Base-by-base conservation (phyloP, 305 asterid genomes). In the Fraxinus ornus region DNA sequence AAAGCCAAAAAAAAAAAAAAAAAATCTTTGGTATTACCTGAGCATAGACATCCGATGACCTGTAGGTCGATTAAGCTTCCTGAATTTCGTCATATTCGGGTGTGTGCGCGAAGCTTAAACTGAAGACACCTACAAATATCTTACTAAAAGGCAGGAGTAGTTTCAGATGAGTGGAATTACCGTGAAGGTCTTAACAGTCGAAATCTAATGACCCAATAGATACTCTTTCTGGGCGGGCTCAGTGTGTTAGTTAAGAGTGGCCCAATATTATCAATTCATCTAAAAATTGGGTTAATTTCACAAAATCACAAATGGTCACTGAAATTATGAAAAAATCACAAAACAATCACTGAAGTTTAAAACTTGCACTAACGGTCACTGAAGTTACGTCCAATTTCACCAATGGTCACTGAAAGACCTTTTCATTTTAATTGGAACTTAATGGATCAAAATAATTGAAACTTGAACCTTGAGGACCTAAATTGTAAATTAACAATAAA, bases 11-110 rank as follows among this genome's bases (percentile, higher is more conserved):
- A 5, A 35, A 4, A 33, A 73, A 75, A 32, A 12, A 2, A 26
- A 62, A 2, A 66, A 33, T 19, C 30, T 19, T 2, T 17, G 28
- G 37, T 28, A 0, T 24, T 83, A 94, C 98, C 97, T 88, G 84
- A 94, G 94, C 98, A 94, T 93, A 81, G 97, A 89, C 93, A 94
- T 86, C 41, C 98, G 87, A 83, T 94, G 98, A 52, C 89, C 95
- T 2, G 97, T 88, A 0, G 93, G 90, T 21, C 97, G 94, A 91
- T 92, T 92, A 55, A 93, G 93, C 90, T 94, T 94, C 91, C 98
- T 85, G 32, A 94, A 88, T 84, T 91, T 94, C 74, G 94, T 89
- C 98, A 94, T 94, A 84, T 75, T 81, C 49, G 68, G 32, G 79
- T 3, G 30, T 55, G 5, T 13, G 60, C 41, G 80, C 35, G 81